Evolutionary conservation across 345 rosid genomes (phyloP), one percentile per base, ranked within the genome.

Genomic region (Passiflora organensis): DNA sequence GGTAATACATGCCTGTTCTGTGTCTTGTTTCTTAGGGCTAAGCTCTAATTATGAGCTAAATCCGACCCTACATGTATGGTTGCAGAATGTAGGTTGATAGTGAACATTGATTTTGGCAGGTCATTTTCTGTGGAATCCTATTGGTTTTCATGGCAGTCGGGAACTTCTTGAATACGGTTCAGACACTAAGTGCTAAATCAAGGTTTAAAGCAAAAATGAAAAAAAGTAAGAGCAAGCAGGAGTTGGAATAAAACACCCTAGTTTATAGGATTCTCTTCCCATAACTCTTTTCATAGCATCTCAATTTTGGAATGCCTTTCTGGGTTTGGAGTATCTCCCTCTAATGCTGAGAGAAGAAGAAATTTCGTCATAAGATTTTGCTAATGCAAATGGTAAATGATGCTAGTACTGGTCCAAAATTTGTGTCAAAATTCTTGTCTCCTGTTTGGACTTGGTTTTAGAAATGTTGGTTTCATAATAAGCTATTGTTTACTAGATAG

Each of bases 151-250:
- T 94, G 97, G 97, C 99, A 0, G 78, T 78, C 13, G 97, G 99
- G 48, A 94, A 94, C 81, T 94, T 94, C 62, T 70, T 67, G 57
- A 85, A 87, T 70, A 89, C 97, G 0, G 84, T 89, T 20, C 75
- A 83, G 74, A 94, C 96, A 16, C 82, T 89, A 22, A 68, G 77
- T 86, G 65, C 75, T 4, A 94, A 89, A 77, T 94, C 96, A 12
- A 83, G 89, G 80, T 81, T 94, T 58, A 89, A 94, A 77, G 96
- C 93, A 43, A 89, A 93, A 86, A 94, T 89, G 95, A 89, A 80
- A 76, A 81, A 82, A 74, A 82, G 78, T 41, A 89, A 87, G 87
- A 80, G 85, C 79, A 89, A 76, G 82, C 84, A 65, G 52, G 89
- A 84, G 51, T 71, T 88, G 59, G 65, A 73, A 42, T 82, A 83